A percentile compares a stretch with the other conserved stretches of the same genome.
These are phyloP conservation scores for Ophiostoma novo-ulmi DNA, from an alignment of 2,329 filamentous ascomycete species.

Conservation along the genomic window DNA sequence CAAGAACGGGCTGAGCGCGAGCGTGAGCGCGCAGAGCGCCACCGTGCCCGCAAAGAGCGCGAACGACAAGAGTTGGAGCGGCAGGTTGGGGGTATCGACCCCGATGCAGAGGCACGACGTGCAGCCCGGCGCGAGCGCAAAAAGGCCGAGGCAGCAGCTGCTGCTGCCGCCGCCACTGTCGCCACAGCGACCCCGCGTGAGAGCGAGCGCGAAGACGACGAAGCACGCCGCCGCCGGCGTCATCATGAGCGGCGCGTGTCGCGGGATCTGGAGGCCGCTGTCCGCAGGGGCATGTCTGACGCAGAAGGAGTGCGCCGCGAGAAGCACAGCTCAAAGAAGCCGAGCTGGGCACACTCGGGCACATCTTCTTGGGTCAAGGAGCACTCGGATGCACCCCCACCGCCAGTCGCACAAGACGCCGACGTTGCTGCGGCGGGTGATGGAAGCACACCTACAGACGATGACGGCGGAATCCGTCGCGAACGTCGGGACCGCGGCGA, in stretches of 20 bases:
- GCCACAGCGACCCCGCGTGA: conserved; percentile 30
- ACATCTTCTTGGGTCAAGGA: conserved; percentile 64
- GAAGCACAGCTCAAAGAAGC: conserved; percentile 27
- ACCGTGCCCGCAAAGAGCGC: conserved; percentile 45
- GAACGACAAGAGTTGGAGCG: conserved; percentile 37
- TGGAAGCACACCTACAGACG: conserved; percentile 35
- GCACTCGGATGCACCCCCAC: conserved; percentile 56
- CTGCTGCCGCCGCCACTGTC: conserved; percentile 26
- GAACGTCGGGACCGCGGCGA: conserved; percentile 47
- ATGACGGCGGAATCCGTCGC: conserved; percentile 47
- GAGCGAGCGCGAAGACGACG: conserved; percentile 44
- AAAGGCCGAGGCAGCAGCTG: conserved; percentile 37
- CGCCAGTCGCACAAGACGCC: conserved; percentile 40
- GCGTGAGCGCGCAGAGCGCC: conserved; percentile 46
- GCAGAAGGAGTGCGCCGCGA: conserved; percentile 37
- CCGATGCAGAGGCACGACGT: conserved; percentile 46
- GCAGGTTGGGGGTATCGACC: conserved; percentile 36
- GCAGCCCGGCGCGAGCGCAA: conserved; percentile 46
- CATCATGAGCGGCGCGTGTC: conserved; percentile 46
- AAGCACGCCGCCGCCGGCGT: conserved; percentile 49
- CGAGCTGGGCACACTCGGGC: conserved; percentile 57
- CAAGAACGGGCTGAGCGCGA: conserved; percentile 22
- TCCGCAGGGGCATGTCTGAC: conserved; percentile 40
- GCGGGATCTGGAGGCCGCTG: conserved; percentile 38
- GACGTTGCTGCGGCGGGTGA: conserved; percentile 30